Percentiles rank a stretch among this genome's conserved stretches.
Conservation (phyloP, 768 basidiomycete species). For the Trametes cubensis region DNA sequence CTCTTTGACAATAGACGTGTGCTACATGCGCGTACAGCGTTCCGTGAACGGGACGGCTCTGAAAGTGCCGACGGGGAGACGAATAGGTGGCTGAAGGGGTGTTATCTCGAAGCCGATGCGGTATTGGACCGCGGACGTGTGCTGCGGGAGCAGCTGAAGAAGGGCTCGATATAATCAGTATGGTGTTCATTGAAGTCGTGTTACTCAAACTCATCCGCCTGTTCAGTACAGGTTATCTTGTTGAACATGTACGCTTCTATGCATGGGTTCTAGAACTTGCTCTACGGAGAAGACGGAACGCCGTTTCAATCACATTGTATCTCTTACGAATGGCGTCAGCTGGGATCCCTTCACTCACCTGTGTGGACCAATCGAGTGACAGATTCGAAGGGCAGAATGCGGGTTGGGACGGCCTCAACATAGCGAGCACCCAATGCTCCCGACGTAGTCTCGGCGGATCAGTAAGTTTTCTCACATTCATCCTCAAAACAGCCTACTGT, state of each 20-base stretch:
- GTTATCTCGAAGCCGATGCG: constrained; percentile 70
- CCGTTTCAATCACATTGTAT: too few relatives aligned
- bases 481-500: too few relatives aligned
- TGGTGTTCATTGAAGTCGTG: neutral
- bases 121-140: constrained; percentile 63
- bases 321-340: too few relatives aligned
- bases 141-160: constrained; percentile 36
- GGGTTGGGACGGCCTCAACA: too few relatives aligned
- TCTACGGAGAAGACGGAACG: too few relatives aligned
- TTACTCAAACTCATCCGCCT: neutral
- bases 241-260: neutral
- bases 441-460: too few relatives aligned
- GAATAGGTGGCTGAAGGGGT: constrained; percentile 90
- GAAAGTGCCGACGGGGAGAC: constrained; percentile 43
- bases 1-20: constrained; percentile 92
- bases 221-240: neutral
- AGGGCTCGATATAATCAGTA: neutral
- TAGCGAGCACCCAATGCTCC: too few relatives aligned
- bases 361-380: too few relatives aligned
- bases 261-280: too few relatives aligned
- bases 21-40: constrained; percentile 84
- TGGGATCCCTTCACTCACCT: too few relatives aligned
- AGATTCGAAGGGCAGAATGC: too few relatives aligned
- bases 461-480: too few relatives aligned
- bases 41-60: constrained; percentile 54